Evolutionary conservation across 352 stramenopile genomes (phyloP).

Genomic region (Pythium scleroteichum): DNA sequence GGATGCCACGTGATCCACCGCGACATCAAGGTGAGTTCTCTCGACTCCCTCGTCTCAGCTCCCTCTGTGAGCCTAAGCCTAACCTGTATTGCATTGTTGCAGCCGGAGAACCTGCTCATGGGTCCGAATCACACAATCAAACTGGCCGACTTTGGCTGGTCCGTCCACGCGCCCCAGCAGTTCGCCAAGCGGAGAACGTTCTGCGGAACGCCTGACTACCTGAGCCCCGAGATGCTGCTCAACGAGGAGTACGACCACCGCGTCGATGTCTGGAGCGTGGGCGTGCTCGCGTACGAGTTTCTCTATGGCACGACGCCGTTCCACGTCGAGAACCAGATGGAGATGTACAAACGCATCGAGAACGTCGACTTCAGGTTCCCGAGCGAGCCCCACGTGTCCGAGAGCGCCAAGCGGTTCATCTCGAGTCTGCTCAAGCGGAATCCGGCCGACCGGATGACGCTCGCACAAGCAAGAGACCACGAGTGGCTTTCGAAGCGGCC

Average conservation of each 20-base stretch:
- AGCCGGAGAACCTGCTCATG: slow-evolving; percentile 86
- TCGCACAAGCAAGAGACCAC: slow-evolving; percentile 54
- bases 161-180: slow-evolving; percentile 70
- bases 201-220: slow-evolving; percentile 84
- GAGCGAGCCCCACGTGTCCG: slow-evolving; percentile 43
- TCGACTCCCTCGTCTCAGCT: too few species aligned
- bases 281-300: slow-evolving; percentile 83
- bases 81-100: background rate
- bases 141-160: slow-evolving; percentile 88
- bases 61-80: too few species aligned
- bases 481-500: slow-evolving; percentile 54
- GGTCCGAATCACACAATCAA: slow-evolving; percentile 79
- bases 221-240: slow-evolving; percentile 84
- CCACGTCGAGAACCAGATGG: slow-evolving; percentile 72
- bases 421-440: slow-evolving; percentile 51
- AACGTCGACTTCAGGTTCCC: slow-evolving; percentile 63
- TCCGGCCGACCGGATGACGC: slow-evolving; percentile 59
- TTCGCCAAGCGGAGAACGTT: slow-evolving; percentile 67
- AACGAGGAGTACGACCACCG: slow-evolving; percentile 61
- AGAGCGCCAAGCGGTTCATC: slow-evolving; percentile 68
- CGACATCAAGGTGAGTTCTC: slow-evolving; percentile 85
- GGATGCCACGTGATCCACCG: slow-evolving; percentile 81
- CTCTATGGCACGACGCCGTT: slow-evolving; percentile 81
- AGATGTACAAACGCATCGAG: slow-evolving; percentile 82
- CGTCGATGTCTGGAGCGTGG: slow-evolving; percentile 83